Evolutionary conservation across 805 yeast genomes (phyloP), one percentile per base, ranked within the genome.

Genomic region (Ogataea salicorniae): DNA sequence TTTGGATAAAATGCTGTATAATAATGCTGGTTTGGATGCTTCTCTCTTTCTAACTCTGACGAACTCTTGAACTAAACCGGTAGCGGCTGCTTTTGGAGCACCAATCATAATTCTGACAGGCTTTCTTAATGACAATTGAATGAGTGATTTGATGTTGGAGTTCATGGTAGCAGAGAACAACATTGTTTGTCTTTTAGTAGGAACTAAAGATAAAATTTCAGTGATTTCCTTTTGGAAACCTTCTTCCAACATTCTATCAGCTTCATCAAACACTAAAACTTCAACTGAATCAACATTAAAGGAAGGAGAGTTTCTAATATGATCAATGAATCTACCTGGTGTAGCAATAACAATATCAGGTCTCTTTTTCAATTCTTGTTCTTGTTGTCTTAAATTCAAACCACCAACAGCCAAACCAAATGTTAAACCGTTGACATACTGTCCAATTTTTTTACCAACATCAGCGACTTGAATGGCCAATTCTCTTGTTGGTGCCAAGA

Each of bases 341-440:
- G 99, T 94, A 20, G 99, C 98, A 64, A 94, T 82, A 18, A 94
- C 98, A 46, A 94, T 76, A 73, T 94, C 99, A 1, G 99, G 99
- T 61, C 97, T 80, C 22, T 85, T 72, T 61, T 87, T 89, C 61
- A 94, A 78, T 64, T 88, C 94, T 64, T 89, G 96, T 67, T 94
- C 99, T 72, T 94, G 99, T 61, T 84, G 95, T 65, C 97, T 81
- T 54, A 94, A 75, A 61, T 91, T 94, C 67, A 94, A 76, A 67
- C 99, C 99, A 77, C 99, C 99, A 43, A 94, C 97, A 4, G 99
- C 98, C 55, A 94, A 72, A 34, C 98, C 98, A 61, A 90, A 86
- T n/a, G 86, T 76, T 47, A 94, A 66, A 39, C 84, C 85, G 53
- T 75, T 76, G 37, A 90, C 87, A 61, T 75, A 92, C 58, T 80